Conservation (phyloP, 2,329 filamentous ascomycete species). For the Talaromyces amestolkiae region DNA sequence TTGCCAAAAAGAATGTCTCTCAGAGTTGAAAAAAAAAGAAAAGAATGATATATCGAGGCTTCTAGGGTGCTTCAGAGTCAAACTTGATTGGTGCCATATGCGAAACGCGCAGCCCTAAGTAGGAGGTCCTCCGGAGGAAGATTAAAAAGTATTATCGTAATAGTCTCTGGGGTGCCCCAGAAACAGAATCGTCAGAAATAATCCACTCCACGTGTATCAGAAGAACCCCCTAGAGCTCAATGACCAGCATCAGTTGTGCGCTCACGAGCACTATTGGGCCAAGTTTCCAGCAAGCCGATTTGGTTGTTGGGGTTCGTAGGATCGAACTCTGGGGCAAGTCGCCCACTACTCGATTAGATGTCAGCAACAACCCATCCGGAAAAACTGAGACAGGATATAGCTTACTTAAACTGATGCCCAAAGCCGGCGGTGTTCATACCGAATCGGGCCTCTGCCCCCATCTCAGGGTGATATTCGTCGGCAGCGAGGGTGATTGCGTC, state of each 20-base stretch:
- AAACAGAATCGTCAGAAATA: neutral
- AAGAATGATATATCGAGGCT: too few species aligned
- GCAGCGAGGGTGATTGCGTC: neutral
- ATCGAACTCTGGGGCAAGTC: neutral
- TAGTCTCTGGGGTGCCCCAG: neutral
- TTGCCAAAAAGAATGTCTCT: neutral
- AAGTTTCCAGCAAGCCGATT: neutral
- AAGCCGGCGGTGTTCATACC: neutral
- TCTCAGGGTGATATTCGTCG: neutral
- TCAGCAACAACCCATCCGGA: neutral
- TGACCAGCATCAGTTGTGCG: too few species aligned
- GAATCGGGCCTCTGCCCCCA: neutral
- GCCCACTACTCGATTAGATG: neutral
- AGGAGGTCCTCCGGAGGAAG: too few species aligned
- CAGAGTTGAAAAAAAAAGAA: neutral
- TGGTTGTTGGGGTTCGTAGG: neutral
- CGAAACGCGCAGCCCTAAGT: too few species aligned
- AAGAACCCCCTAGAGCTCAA: neutral
- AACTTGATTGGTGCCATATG: too few species aligned
- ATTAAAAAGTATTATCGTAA: neutral
- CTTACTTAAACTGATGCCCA: constrained; percentile 12
- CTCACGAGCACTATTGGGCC: neutral
- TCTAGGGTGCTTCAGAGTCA: too few species aligned
- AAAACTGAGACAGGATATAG: neutral
- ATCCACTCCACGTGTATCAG: neutral